These are phyloP conservation scores for Cucumis sativus DNA, from an alignment of 306 rosid genomes.

Conservation along the genomic window Cucumber_9930_V3 NC_026655.2:24939501-24940000, in stretches of 20 bases:
- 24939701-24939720: background rate
- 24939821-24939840: slow-evolving; percentile 89
- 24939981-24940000: slow-evolving; percentile 6
- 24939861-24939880: slow-evolving; percentile 32
- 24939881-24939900: slow-evolving; percentile 28
- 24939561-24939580: background rate
- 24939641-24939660: background rate
- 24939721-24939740: background rate
- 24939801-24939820: slow-evolving; percentile 72
- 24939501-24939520: background rate
- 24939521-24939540: background rate
- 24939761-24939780: background rate
- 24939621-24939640: background rate
- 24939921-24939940: slow-evolving; percentile 61
- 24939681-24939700: background rate
- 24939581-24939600: background rate
- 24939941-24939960: slow-evolving; percentile 31
- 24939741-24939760: no score
- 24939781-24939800: slow-evolving; percentile 8
- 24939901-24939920: slow-evolving; percentile 46
- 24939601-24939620: background rate
- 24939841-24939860: slow-evolving; percentile 45
- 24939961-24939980: slow-evolving; percentile 1
- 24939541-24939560: background rate
- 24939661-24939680: background rate